Evolutionary conservation across 345 rosid species (phyloP).

Genomic region (Dovyalis caffra): DNA sequence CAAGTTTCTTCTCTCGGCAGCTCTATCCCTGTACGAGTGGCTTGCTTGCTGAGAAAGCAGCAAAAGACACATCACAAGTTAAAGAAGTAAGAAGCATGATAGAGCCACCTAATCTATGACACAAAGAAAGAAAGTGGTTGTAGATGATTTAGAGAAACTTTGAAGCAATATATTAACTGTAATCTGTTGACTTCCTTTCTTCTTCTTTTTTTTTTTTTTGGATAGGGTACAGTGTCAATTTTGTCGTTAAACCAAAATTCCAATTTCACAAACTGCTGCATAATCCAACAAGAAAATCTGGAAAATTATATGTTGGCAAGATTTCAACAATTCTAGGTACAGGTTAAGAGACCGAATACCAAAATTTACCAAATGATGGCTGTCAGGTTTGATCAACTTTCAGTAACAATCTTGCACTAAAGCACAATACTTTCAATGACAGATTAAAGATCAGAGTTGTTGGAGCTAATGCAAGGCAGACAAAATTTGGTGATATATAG

Average conservation of each 20-base stretch:
- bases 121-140: neutral
- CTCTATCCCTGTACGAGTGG: conserved; percentile 75
- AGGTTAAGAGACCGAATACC: neutral
- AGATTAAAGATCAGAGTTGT: too few species aligned
- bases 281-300: neutral
- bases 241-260: too few species aligned
- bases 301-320: neutral
- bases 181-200: neutral
- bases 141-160: neutral
- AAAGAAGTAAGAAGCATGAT: neutral
- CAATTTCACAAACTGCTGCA: neutral
- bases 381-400: neutral
- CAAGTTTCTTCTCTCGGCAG: conserved; percentile 82
- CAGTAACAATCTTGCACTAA: too few species aligned
- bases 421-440: too few species aligned
- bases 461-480: too few species aligned
- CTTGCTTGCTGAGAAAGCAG: conserved; percentile 37
- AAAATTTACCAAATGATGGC: neutral
- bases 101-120: neutral
- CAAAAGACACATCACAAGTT: conserved; percentile 7
- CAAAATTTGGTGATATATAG: too few species aligned
- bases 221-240: too few species aligned
- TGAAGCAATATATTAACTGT: neutral
- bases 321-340: neutral
- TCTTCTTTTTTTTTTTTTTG: too few species aligned